Evolutionary conservation across 768 basidiomycete genomes (phyloP).

Genomic region (Rhodosporidiobolus odoratus): DNA sequence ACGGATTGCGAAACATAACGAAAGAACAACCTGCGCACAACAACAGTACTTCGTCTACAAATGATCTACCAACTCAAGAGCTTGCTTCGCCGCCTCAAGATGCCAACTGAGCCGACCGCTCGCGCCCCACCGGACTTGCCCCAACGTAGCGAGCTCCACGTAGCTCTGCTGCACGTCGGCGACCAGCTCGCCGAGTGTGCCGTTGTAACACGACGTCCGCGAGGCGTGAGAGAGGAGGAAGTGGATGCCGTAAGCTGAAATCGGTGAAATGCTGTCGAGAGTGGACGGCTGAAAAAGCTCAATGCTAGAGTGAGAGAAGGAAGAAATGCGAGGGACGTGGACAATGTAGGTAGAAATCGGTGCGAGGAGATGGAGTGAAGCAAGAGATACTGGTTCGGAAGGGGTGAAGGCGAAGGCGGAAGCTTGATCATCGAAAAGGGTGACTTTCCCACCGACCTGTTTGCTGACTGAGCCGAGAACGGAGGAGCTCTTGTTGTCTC

Average conservation of each 20-base stretch:
- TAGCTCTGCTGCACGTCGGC: conserved; percentile 29
- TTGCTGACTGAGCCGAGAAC: not conserved
- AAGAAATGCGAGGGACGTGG: conserved; percentile 27
- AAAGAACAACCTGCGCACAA: too few relatives aligned
- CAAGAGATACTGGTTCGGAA: conserved; percentile 25
- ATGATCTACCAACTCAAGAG: not conserved
- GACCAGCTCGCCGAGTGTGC: conserved; percentile 18
- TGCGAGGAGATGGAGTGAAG: not conserved
- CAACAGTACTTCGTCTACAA: too few relatives aligned
- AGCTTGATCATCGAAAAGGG: conserved; percentile 23
- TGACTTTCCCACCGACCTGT: not conserved
- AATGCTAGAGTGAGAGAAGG: conserved; percentile 11
- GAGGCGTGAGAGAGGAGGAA: conserved; percentile 24
- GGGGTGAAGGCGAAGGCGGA: conserved; percentile 33
- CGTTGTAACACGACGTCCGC: conserved; percentile 18
- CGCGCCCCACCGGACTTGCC: conserved; percentile 15
- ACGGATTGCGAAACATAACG: too few relatives aligned
- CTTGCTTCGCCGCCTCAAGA: conserved; percentile 17
- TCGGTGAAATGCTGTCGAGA: too few relatives aligned
- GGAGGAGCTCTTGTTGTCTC: conserved; percentile 24
- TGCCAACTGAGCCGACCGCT: conserved; percentile 33
- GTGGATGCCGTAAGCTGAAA: conserved; percentile 19
- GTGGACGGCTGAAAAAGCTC: not conserved
- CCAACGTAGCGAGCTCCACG: conserved; percentile 24
- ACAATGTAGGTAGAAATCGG: conserved; percentile 26